Percentiles rank a stretch among this genome's conserved stretches.
These are phyloP conservation scores for Omphalotus guepiniiformis DNA, from an alignment of 768 basidiomycete genomes.

Conservation along the genomic window DNA sequence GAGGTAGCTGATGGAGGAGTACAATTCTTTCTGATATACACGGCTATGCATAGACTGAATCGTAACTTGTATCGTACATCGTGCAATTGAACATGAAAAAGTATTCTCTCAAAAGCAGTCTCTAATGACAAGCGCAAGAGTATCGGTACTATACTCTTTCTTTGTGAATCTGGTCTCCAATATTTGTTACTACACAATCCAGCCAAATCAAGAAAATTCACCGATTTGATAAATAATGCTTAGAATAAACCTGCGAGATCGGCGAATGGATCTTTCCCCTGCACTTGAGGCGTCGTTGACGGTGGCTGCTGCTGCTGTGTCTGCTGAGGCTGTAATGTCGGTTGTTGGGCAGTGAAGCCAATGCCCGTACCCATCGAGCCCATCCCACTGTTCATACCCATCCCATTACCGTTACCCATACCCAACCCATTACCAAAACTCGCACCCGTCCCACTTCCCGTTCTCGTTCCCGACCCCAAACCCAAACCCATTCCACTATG, in stretches of 20 bases:
- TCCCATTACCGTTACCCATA: neutral
- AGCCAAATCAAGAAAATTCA: too few species aligned
- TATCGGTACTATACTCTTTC: too few species aligned
- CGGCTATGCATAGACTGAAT: too few species aligned
- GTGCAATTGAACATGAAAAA: too few species aligned
- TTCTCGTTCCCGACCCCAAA: neutral
- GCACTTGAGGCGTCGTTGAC: constrained; percentile 20
- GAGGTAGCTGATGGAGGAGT: too few species aligned
- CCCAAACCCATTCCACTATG: constrained; percentile 7
- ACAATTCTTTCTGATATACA: too few species aligned
- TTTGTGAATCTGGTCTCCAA: too few species aligned
- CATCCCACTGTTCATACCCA: neutral
- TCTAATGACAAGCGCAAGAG: too few species aligned
- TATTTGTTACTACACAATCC: too few species aligned
- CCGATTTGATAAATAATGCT: too few species aligned
- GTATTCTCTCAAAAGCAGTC: too few species aligned
- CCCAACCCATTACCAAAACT: neutral
- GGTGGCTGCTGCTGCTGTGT: constrained; percentile 7
- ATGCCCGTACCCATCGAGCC: neutral
- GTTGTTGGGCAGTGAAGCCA: constrained; percentile 18
- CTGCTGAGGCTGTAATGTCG: constrained; percentile 22
- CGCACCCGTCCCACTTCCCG: neutral
- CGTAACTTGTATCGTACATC: too few species aligned
- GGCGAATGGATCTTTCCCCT: constrained; percentile 76
- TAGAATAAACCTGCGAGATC: constrained; percentile 77